Evolutionary conservation across 2,329 filamentous ascomycete genomes (phyloP), one percentile per base, ranked within the genome.

Genomic region (Scytalidium lignicola): DNA sequence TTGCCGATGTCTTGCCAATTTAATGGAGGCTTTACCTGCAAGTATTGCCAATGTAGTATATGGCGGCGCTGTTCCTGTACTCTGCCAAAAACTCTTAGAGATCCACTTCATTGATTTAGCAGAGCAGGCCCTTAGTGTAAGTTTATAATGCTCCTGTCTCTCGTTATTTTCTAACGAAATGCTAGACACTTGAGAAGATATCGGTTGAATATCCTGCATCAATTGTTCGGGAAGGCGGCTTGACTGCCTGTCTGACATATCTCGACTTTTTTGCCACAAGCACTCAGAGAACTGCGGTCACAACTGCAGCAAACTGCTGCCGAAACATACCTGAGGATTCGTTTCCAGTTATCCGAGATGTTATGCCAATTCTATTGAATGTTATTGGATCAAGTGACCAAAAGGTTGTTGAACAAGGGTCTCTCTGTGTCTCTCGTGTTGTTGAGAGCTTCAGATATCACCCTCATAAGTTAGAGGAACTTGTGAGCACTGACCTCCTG

Each of bases 261-360:
- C 79, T 99, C 50, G 93, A 99, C 65, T 99, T 99, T 70, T 99
- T 99, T 62, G 87, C 92, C 15, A 99, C 93, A 0, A 93, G 92
- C 67, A 97, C 93, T 2, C 93, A 99, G 69, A 83, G 93, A 56
- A 96, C 92, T 13, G 93, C 93, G 6, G 93, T 99, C 7, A 97
- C 91, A 2, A 99, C 92, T 12, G 93, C 95, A 9, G 95, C 93
- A 49, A 99, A 99, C 64, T 99, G 93, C 72, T 99, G 95, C 67
- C 88, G 93, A 55, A 96, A 96, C 64, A 93, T 99, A 17, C 89
- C 91, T 1, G 86, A 92, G 59, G 93, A 97, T 62, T 95, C 90
- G 0, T 99, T 99, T 63, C 75, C 83, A 1, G 91, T 95, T 9
- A 88, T 99, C 44, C 83, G 85, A 62, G 91, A 96, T 67, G 93